These are phyloP conservation scores for Parasarocladium wereldwijsianum DNA, from an alignment of 2,329 filamentous ascomycete species.

Conservation along the genomic window DNA sequence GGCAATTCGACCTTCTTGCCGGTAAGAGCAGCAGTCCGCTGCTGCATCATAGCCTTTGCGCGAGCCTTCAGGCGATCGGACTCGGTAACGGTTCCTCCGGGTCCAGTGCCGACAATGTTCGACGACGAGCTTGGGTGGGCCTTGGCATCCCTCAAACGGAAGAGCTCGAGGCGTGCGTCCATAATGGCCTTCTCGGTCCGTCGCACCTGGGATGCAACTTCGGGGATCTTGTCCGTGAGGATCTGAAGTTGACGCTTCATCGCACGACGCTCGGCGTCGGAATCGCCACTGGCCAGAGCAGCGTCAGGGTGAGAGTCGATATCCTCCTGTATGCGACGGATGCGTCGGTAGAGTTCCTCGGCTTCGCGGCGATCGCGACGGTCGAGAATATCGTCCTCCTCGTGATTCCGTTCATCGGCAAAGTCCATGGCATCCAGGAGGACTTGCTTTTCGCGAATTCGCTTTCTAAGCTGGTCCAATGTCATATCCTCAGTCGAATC, in stretches of 20 bases:
- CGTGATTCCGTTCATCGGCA: slow-evolving; percentile 74
- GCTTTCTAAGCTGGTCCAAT: slow-evolving; percentile 80
- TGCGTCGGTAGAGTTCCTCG: slow-evolving; percentile 85
- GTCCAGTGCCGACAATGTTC: slow-evolving; percentile 80
- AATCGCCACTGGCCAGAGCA: slow-evolving; percentile 57
- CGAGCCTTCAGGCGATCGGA: slow-evolving; percentile 87
- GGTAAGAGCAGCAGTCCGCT: slow-evolving; percentile 80
- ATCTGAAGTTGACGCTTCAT: slow-evolving; percentile 82
- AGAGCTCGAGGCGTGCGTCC: slow-evolving; percentile 81
- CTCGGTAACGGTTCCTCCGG: slow-evolving; percentile 80
- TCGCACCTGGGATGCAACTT: slow-evolving; percentile 82
- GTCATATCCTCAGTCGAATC: slow-evolving; percentile 66
- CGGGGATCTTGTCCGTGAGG: slow-evolving; percentile 77
- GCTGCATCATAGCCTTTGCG: slow-evolving; percentile 97
- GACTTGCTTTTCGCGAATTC: slow-evolving; percentile 86
- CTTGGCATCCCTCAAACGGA: slow-evolving; percentile 86
- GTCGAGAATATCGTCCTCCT: slow-evolving; percentile 87
- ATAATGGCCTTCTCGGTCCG: slow-evolving; percentile 85
- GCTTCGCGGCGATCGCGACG: slow-evolving; percentile 81
- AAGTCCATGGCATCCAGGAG: slow-evolving; percentile 94
- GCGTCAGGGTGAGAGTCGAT: slow-evolving; percentile 79
- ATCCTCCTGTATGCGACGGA: slow-evolving; percentile 83
- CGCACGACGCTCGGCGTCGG: slow-evolving; percentile 72
- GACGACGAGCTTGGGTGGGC: slow-evolving; percentile 70
- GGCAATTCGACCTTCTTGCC: slow-evolving; percentile 63